Percentiles rank a stretch among this genome's conserved stretches.
These are phyloP conservation scores for Epichloe sibirici DNA, from an alignment of 2,329 filamentous ascomycete genomes.

Conservation along the genomic window DNA sequence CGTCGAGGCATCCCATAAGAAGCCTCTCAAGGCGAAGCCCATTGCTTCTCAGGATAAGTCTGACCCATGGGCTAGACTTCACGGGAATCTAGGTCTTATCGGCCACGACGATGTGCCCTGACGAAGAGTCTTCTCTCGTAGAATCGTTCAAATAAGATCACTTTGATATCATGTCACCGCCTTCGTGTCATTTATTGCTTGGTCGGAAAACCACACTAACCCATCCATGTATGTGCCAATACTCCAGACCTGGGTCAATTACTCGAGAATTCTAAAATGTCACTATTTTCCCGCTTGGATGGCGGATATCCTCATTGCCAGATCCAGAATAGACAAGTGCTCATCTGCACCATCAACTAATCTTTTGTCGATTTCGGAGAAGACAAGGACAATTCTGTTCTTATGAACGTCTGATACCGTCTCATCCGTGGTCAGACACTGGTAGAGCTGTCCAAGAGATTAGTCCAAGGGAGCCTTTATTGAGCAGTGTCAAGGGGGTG, in stretches of 20 bases:
- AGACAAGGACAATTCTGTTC: conserved; percentile 76
- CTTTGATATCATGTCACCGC: neutral
- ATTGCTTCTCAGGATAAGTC: conserved; percentile 3
- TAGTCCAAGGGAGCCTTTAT: conserved; percentile 4
- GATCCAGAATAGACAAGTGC: conserved; percentile 78
- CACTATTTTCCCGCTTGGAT: conserved; percentile 43
- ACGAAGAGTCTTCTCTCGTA: neutral
- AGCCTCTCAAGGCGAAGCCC: conserved; percentile 11
- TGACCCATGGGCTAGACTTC: conserved; percentile 39
- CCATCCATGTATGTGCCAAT: neutral
- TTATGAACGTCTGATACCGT: conserved; percentile 74
- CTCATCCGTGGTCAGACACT: conserved; percentile 73
- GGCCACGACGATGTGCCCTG: conserved; percentile 20
- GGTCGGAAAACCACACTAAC: neutral
- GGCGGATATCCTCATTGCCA: conserved; percentile 68
- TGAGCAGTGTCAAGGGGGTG: neutral
- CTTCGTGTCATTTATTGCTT: neutral
- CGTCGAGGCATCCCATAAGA: neutral
- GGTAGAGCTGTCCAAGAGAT: conserved; percentile 51
- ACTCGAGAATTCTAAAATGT: neutral
- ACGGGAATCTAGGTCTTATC: conserved; percentile 43
- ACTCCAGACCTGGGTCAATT: neutral
- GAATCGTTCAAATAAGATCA: neutral
- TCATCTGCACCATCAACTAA: conserved; percentile 92
- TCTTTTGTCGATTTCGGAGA: conserved; percentile 90